Base-by-base conservation (phyloP, 1,284 basidiomycete genomes). In the Inonotus hispidus region DNA sequence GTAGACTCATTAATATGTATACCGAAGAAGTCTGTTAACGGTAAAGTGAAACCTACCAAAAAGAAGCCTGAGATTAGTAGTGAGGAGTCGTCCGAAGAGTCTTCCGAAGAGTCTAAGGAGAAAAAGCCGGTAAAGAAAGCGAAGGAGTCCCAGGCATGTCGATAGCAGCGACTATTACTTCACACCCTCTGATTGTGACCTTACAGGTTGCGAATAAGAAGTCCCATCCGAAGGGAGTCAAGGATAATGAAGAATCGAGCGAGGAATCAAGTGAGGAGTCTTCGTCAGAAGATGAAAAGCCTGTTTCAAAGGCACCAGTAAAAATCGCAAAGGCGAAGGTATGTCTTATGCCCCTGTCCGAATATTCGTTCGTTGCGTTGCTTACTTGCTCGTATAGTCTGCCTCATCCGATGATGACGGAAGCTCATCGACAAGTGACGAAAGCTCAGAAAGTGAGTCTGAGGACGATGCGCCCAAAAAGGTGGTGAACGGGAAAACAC, bases 1-100 rank as follows among this genome's bases (percentile, higher is more conserved):
- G 19, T 39, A 16, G n/a, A 25, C 47, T 49, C 23, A 49, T 7
- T 25, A 14, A 14, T 14, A 25, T 49, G 21, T 14, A 5, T 21
- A 45, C 41, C 41, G 23, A 11, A 54, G 57, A 32, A 41, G 37
- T 19, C 35, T 35, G 41, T 46, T 19, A 60, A 56, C 1, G 35
- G 21, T 21, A 61, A 61, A 37, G 23, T 32, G 19, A 56, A 56
- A 7, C 46, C 60, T 27, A 23, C 23, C n/a, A 49, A 49, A 21
- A 61, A 61, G 35, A 56, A 61, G 37, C 45, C 47, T 14, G 43
- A 54, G 5, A 61, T 43, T 45, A 52, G 47, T 35, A 65, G 64
- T 38, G 66, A 66, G 37, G 63, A 68, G 47, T 66, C 63, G 16
- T 70, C 69, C 35, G 71, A 71, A 59, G 69, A 70, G 53, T 68